Conservation (phyloP, 1,284 basidiomycete species). For the Leucoagaricus sp. region DNA sequence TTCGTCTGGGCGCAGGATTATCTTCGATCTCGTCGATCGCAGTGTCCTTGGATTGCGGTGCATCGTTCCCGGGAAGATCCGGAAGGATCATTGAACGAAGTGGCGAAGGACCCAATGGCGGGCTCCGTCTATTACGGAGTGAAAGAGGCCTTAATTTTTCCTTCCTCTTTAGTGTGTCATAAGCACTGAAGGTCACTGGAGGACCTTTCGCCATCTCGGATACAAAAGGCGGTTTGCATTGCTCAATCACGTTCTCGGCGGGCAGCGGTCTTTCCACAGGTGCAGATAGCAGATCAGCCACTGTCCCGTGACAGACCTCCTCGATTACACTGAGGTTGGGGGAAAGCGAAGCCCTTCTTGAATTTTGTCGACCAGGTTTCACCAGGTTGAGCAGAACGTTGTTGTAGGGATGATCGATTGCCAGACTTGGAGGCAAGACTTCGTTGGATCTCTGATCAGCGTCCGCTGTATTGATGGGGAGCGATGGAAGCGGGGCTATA, state of each 20-base stretch:
- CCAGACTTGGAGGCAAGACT: not conserved
- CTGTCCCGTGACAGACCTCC: not conserved
- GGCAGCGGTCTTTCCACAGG: not conserved
- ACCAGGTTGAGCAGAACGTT: not conserved
- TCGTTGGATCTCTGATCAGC: not conserved
- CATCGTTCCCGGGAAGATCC: constrained; percentile 20
- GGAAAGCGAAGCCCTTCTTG: constrained; percentile 7
- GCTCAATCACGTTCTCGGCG: not conserved
- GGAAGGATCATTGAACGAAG: constrained; percentile 44
- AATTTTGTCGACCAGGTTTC: constrained; percentile 5
- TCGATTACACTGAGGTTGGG: constrained; percentile 10
- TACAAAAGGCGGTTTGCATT: too few relatives aligned
- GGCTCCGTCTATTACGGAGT: constrained; percentile 32
- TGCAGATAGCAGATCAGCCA: not conserved
- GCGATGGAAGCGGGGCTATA: not conserved
- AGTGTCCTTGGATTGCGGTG: not conserved
- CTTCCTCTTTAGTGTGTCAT: constrained; percentile 2
- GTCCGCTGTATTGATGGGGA: not conserved
- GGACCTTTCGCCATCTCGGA: not conserved
- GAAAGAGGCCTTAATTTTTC: constrained; percentile 14
- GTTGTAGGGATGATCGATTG: not conserved
- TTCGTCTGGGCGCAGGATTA: not conserved
- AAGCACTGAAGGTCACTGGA: not conserved
- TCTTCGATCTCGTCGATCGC: not conserved
- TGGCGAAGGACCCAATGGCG: constrained; percentile 43